phyloP scores from a whole-genome alignment of 2,329 filamentous ascomycete species.

The Verticillium zaregamsianum region DNA sequence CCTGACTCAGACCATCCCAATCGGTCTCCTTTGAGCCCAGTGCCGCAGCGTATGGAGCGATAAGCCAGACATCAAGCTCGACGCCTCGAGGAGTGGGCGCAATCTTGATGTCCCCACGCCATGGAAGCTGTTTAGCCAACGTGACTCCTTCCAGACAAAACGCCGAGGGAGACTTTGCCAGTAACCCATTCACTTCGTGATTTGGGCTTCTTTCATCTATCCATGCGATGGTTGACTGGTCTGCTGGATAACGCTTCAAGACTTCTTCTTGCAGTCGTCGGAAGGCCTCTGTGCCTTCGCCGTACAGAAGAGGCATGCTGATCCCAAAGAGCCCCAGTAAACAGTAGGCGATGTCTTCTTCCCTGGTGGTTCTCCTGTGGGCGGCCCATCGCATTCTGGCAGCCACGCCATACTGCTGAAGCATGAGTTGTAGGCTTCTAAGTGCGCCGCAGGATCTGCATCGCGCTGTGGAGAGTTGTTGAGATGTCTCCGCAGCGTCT shows the following conservation, averaged over 20 bases:
- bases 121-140: not conserved
- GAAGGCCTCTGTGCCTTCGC: constrained; percentile 17
- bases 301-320: constrained; percentile 21
- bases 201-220: not conserved
- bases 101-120: not conserved
- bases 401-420: constrained; percentile 18
- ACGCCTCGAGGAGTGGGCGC: not conserved
- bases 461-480: not conserved
- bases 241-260: constrained; percentile 21
- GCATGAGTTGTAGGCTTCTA: not conserved
- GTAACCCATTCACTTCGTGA: not conserved
- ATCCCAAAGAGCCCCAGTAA: constrained; percentile 19
- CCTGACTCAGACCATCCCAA: too few relatives aligned
- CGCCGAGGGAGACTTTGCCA: not conserved
- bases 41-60: not conserved
- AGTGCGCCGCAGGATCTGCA: not conserved
- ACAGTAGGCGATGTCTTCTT: constrained; percentile 18
- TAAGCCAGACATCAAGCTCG: not conserved
- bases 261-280: constrained; percentile 16
- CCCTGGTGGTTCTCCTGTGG: constrained; percentile 10
- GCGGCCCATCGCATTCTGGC: constrained; percentile 21
- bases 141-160: not conserved
- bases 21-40: too few relatives aligned
- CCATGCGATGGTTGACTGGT: constrained; percentile 28
- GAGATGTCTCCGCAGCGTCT: not conserved